These are phyloP conservation scores for Cinnamomum chago DNA, from an alignment of 164 flowering plant genomes.

Conservation along the genomic window DNA sequence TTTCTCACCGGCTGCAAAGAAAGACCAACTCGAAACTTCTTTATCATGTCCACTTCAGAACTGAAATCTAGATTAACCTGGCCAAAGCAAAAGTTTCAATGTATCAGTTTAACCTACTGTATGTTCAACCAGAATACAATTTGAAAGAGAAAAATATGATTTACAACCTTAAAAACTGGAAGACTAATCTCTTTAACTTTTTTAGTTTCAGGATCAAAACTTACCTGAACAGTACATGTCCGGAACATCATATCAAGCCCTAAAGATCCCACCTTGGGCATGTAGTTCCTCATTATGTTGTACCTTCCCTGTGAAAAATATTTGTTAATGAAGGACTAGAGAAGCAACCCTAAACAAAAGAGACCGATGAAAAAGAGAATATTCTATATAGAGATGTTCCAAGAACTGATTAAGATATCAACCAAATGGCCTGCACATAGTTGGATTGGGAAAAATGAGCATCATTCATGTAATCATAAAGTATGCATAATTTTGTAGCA, in stretches of 20 bases:
- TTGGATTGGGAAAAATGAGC: too few species aligned
- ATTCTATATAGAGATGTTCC: not conserved
- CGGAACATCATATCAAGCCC: slow-evolving; percentile 99
- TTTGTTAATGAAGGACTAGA: slow-evolving; percentile 15
- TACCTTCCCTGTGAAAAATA: slow-evolving; percentile 84
- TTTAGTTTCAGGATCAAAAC: not conserved
- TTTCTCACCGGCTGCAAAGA: slow-evolving; percentile 92
- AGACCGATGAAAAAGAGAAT: not conserved
- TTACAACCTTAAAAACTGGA: too few species aligned
- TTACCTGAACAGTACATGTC: slow-evolving; percentile 98
- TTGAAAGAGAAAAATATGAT: too few species aligned
- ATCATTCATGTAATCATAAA: too few species aligned
- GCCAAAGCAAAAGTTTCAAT: slow-evolving; percentile 5
- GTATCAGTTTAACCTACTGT: slow-evolving; percentile 5
- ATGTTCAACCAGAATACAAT: not conserved
- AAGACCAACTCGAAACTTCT: slow-evolving; percentile 94
- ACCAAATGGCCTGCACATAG: not conserved
- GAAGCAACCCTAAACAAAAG: not conserved
- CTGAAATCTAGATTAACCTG: slow-evolving; percentile 96
- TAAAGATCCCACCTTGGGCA: slow-evolving; percentile 95
- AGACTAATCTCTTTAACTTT: too few species aligned
- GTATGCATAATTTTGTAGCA: too few species aligned
- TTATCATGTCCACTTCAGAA: slow-evolving; percentile 96
- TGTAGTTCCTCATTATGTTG: slow-evolving; percentile 90
- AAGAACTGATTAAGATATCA: not conserved